A percentile compares a stretch with the other conserved stretches of the same genome.
phyloP scores from a whole-genome alignment of 2,329 filamentous ascomycete genomes.

The Alternaria gansuensis region DNA sequence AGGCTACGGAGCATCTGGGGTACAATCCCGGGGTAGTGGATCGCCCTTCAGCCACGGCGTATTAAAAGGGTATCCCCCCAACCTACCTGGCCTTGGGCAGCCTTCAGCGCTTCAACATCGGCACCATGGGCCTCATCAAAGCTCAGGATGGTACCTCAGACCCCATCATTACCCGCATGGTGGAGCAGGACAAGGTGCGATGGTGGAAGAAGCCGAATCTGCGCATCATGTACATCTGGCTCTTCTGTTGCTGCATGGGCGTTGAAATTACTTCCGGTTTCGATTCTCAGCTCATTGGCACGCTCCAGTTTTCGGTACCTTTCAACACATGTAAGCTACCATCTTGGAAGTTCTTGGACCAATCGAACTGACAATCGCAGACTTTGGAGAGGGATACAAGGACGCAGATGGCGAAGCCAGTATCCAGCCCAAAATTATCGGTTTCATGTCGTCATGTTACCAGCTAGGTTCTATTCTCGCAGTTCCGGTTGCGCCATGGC shows the following conservation, averaged over 20 bases:
- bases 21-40: slow-evolving; percentile 34
- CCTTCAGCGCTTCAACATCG: slow-evolving; percentile 22
- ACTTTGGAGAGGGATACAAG: slow-evolving; percentile 44
- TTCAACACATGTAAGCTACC: slow-evolving; percentile 47
- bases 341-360: too few relatives aligned
- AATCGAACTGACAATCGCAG: slow-evolving; percentile 28
- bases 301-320: slow-evolving; percentile 46
- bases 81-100: slow-evolving; percentile 22
- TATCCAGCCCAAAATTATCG: slow-evolving; percentile 42
- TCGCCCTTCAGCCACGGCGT: slow-evolving; percentile 2
- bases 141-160: slow-evolving; percentile 46
- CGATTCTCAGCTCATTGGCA: slow-evolving; percentile 52
- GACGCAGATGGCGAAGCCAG: slow-evolving; percentile 27
- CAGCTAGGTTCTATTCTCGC: slow-evolving; percentile 49
- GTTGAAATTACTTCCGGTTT: slow-evolving; percentile 53
- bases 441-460: slow-evolving; percentile 50
- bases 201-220: slow-evolving; percentile 57
- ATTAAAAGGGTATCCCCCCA: slow-evolving; percentile 36
- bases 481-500: slow-evolving; percentile 47
- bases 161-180: slow-evolving; percentile 56
- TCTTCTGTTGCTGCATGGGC: slow-evolving; percentile 51
- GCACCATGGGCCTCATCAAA: slow-evolving; percentile 42
- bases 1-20: slow-evolving; percentile 34
- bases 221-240: slow-evolving; percentile 50
- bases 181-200: slow-evolving; percentile 53